A percentile compares a stretch with the other conserved stretches of the same genome.
These are phyloP conservation scores for Magnusiomyces starmeri DNA, from an alignment of 1,139 yeast genomes.

Conservation along the genomic window DNA sequence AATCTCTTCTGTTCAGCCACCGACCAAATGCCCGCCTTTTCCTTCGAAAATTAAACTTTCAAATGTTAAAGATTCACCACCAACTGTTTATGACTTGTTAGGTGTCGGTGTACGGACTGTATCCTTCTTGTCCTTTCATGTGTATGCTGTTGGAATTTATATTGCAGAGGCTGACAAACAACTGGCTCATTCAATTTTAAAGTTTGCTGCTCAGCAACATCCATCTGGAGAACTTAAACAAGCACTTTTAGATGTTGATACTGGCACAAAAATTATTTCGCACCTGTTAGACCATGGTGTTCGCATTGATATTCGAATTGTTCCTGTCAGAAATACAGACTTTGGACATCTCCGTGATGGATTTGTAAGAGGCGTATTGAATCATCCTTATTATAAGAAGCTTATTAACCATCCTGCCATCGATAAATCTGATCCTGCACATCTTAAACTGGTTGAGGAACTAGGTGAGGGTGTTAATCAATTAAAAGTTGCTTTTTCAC, in stretches of 20 bases:
- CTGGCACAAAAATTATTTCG: conserved; percentile 48
- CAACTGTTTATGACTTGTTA: conserved; percentile 42
- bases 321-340: conserved; percentile 85
- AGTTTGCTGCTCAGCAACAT: neutral
- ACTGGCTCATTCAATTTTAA: conserved; percentile 33
- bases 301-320: conserved; percentile 61
- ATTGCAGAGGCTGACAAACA: conserved; percentile 51
- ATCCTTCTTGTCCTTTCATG: conserved; percentile 74
- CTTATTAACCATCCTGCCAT: conserved; percentile 28
- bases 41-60: conserved; percentile 9
- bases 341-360: conserved; percentile 87
- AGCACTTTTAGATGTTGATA: conserved; percentile 52
- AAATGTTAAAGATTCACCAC: conserved; percentile 19
- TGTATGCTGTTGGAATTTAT: conserved; percentile 80
- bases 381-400: conserved; percentile 42
- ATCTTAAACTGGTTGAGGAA: conserved; percentile 13
- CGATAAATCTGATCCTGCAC: conserved; percentile 2
- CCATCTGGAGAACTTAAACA: conserved; percentile 37
- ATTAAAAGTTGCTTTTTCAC: conserved; percentile 34
- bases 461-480: conserved; percentile 34
- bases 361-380: conserved; percentile 64
- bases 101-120: conserved; percentile 82
- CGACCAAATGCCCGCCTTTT: conserved; percentile 16
- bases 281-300: conserved; percentile 54
- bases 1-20: conserved; percentile 13